Conservation (phyloP, 106 monocot genomes). For the Dendrobium chrysotoxum region DNA sequence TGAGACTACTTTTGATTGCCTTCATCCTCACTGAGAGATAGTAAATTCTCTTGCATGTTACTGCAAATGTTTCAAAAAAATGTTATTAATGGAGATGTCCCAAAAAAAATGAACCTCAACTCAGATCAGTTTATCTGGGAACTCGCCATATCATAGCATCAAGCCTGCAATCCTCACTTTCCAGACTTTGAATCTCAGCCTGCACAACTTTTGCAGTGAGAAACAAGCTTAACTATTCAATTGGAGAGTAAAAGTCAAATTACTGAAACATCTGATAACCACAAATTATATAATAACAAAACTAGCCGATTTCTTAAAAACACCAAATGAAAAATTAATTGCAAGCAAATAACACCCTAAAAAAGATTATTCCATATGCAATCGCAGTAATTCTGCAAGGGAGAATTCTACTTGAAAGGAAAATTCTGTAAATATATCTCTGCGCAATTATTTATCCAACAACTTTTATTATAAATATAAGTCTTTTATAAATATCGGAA, state of each 20-base stretch:
- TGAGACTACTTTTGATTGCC: conserved; percentile 8
- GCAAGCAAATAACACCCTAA: background rate
- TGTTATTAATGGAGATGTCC: background rate
- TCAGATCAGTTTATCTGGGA: background rate
- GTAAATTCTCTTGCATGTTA: conserved; percentile 16
- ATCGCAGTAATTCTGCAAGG: too few relatives aligned
- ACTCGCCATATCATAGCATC: conserved; percentile 19
- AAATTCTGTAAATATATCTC: too few relatives aligned
- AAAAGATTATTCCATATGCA: too few relatives aligned
- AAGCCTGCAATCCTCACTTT: conserved; percentile 20
- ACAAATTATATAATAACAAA: background rate
- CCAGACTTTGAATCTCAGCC: conserved; percentile 5
- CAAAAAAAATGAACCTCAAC: background rate
- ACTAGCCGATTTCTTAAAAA: background rate
- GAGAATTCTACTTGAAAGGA: too few relatives aligned
- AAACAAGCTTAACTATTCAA: background rate
- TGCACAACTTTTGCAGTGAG: background rate
- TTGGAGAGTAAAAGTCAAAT: background rate
- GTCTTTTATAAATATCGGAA: too few relatives aligned
- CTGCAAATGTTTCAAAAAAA: conserved; percentile 1
- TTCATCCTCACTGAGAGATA: conserved; percentile 10
- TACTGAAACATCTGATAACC: background rate
- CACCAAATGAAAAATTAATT: too few relatives aligned
- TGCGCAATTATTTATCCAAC: too few relatives aligned
- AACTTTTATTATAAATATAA: too few relatives aligned